A percentile compares a stretch with the other conserved stretches of the same genome.
phyloP scores from a whole-genome alignment of 306 rosid genomes.

The Calophaca sinica region DNA sequence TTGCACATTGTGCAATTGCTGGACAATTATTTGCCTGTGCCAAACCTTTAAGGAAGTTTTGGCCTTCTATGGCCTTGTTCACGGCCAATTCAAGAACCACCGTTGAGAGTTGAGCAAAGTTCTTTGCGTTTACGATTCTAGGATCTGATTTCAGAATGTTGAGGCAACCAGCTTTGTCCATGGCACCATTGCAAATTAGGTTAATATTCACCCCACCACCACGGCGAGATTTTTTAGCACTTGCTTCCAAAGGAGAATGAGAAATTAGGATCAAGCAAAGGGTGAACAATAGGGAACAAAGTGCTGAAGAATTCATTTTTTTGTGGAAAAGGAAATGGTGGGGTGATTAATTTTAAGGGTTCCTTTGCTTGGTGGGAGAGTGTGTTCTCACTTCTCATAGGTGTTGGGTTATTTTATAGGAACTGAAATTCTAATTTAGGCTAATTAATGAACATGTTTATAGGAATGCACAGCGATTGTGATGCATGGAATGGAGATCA shows the following conservation, averaged over 20 bases:
- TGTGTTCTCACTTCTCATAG: background rate
- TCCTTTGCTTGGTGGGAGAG: constrained; percentile 2
- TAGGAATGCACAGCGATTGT: constrained; percentile 3
- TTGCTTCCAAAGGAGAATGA: background rate
- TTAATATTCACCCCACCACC: background rate
- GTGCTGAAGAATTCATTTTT: constrained; percentile 24
- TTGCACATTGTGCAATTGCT: constrained; percentile 29
- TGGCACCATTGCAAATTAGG: background rate
- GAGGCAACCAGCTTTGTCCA: background rate
- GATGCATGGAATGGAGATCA: background rate
- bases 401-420: background rate
- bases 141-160: constrained; percentile 8
- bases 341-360: background rate
- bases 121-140: background rate
- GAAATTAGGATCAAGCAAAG: constrained; percentile 1
- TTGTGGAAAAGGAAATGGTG: background rate
- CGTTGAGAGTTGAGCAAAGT: background rate
- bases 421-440: background rate
- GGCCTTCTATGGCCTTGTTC: background rate
- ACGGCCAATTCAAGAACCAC: background rate
- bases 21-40: background rate
- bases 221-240: background rate
- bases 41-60: background rate
- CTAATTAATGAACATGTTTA: background rate
- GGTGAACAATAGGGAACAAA: background rate